Evolutionary conservation across 129 eudicot genomes (phyloP).

Genomic region (Chrysanthemum makinoi): DNA sequence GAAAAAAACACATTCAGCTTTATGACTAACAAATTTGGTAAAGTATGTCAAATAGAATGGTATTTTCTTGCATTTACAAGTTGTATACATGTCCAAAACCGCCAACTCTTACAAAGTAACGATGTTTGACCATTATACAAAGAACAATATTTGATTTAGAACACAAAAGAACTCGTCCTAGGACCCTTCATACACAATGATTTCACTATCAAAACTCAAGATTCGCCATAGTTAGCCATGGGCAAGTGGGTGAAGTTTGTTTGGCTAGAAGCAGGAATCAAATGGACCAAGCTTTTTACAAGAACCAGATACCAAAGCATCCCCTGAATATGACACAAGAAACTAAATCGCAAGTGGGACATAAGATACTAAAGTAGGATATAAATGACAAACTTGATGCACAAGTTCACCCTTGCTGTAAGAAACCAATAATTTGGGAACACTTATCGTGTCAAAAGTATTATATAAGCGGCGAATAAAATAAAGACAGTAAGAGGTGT

Average conservation of each 20-base stretch:
- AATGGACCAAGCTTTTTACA: constrained; percentile 13
- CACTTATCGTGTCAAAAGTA: not conserved
- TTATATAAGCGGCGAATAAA: not conserved
- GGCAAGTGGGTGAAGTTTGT: constrained; percentile 6
- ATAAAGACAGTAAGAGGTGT: not conserved
- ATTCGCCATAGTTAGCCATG: not conserved
- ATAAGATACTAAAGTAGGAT: constrained; percentile 22
- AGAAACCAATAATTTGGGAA: not conserved
- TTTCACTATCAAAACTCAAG: constrained; percentile 10
- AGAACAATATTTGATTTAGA: too few relatives aligned
- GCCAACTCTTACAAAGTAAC: not conserved
- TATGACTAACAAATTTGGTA: not conserved
- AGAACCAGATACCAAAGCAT: constrained; percentile 30
- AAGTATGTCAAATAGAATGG: not conserved
- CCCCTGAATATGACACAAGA: constrained; percentile 2
- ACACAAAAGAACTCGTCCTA: too few relatives aligned
- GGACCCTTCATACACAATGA: not conserved
- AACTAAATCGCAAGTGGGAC: constrained; percentile 4
- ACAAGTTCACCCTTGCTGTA: constrained; percentile 20
- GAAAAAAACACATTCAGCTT: not conserved
- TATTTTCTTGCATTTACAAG: not conserved
- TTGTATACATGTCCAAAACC: not conserved
- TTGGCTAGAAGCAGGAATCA: constrained; percentile 7
- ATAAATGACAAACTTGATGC: constrained; percentile 16
- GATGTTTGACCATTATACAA: not conserved